phyloP scores from a whole-genome alignment of 2,329 filamentous ascomycete species.

The Teratosphaeria nubilosa region DNA sequence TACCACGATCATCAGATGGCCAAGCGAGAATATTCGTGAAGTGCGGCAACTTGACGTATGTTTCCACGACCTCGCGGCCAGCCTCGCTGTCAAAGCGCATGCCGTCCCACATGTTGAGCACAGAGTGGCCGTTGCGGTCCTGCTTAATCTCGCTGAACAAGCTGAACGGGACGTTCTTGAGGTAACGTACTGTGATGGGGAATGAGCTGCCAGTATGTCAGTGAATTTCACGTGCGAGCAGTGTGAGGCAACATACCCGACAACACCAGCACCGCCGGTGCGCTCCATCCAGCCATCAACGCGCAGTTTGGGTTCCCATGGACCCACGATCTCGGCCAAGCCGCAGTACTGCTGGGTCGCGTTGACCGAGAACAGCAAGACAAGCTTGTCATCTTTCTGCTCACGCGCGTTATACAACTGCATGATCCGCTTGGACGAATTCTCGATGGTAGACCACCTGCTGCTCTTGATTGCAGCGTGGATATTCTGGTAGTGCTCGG shows the following conservation, averaged over 20 bases:
- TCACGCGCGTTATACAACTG: conserved; percentile 13
- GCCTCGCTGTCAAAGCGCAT: conserved; percentile 18
- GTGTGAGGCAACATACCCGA: conserved; percentile 4
- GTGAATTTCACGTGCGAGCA: background rate
- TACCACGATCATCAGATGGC: background rate
- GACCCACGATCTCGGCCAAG: conserved; percentile 21
- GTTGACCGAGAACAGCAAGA: conserved; percentile 22
- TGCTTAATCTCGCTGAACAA: conserved; percentile 18
- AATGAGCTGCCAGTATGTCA: conserved; percentile 13
- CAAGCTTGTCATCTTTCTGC: conserved; percentile 12
- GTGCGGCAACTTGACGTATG: conserved; percentile 14
- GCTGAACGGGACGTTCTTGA: conserved; percentile 21
- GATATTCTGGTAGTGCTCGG: conserved; percentile 17
- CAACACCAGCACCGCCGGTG: conserved; percentile 7
- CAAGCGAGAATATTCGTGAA: conserved; percentile 8
- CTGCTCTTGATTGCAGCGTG: conserved; percentile 9
- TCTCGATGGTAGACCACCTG: conserved; percentile 14
- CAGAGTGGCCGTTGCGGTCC: conserved; percentile 11
- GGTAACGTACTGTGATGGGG: conserved; percentile 18
- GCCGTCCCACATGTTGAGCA: conserved; percentile 26
- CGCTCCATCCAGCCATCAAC: conserved; percentile 15
- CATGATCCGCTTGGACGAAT: conserved; percentile 19
- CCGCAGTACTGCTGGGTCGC: conserved; percentile 20
- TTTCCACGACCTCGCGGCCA: conserved; percentile 18
- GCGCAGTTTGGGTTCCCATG: conserved; percentile 9